Percentiles rank a stretch among this genome's conserved stretches.
These are phyloP conservation scores for Azolla pinnata DNA, from an alignment of 75 land plant genomes.

Conservation along the genomic window DNA sequence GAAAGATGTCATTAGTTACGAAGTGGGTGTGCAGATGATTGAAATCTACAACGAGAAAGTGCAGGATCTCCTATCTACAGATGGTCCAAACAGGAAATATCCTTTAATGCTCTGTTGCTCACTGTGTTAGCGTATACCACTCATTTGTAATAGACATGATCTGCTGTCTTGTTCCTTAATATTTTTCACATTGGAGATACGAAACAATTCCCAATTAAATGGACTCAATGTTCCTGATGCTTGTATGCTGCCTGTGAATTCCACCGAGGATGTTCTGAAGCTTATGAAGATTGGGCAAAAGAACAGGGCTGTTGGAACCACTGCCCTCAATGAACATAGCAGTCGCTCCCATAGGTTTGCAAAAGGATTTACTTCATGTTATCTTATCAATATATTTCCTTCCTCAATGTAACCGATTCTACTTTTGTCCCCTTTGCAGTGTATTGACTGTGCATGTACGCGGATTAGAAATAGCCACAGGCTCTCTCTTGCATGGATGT, in stretches of 20 bases:
- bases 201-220: slow-evolving; percentile 76
- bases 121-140: neutral
- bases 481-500: slow-evolving; percentile 59
- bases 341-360: slow-evolving; percentile 91
- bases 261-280: slow-evolving; percentile 81
- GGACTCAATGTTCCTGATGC: slow-evolving; percentile 98
- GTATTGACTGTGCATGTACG: slow-evolving; percentile 92
- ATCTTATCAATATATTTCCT: neutral
- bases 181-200: slow-evolving; percentile 82
- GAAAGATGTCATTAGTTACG: slow-evolving; percentile 50
- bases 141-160: neutral
- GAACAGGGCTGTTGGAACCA: slow-evolving; percentile 89
- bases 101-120: slow-evolving; percentile 24
- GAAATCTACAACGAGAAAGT: slow-evolving; percentile 99
- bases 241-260: slow-evolving; percentile 71
- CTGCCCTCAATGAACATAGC: slow-evolving; percentile 92
- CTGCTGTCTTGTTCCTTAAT: slow-evolving; percentile 20
- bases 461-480: slow-evolving; percentile 63
- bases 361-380: neutral
- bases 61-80: slow-evolving; percentile 70
- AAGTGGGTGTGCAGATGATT: slow-evolving; percentile 95
- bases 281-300: slow-evolving; percentile 76
- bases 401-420: neutral
- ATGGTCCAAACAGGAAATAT: slow-evolving; percentile 70
- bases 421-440: slow-evolving; percentile 29